A percentile compares a stretch with the other conserved stretches of the same genome.
Conservation (phyloP, 768 basidiomycete species). For the Sarcodon aspratus region DNA sequence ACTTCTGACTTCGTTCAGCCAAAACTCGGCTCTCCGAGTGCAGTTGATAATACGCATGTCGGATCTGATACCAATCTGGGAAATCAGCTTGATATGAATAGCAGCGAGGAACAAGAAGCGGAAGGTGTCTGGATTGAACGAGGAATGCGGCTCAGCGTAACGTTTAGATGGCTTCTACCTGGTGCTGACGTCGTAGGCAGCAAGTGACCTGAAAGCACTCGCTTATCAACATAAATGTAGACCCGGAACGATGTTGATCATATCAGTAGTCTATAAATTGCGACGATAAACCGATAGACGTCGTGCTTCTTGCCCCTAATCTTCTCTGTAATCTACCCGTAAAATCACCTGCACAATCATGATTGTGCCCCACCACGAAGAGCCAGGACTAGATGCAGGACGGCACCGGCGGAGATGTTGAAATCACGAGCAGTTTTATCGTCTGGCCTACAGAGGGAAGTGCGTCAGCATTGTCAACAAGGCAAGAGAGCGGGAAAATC, state of each 20-base stretch:
- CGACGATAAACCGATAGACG: no score
- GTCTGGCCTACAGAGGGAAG: conserved; percentile 49
- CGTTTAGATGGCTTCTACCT: conserved; percentile 76
- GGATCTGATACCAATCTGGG: neutral
- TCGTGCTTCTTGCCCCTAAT: no score
- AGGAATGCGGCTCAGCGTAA: conserved; percentile 62
- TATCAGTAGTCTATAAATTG: neutral
- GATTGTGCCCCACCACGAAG: conserved; percentile 64
- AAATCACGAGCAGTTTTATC: conserved; percentile 84
- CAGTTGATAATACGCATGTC: neutral
- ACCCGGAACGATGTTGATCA: neutral
- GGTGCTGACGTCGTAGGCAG: conserved; percentile 68
- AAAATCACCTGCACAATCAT: neutral
- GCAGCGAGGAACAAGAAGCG: neutral
- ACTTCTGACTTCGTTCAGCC: conserved; percentile 46
- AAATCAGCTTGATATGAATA: neutral
- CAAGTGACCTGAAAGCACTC: neutral
- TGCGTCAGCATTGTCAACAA: neutral
- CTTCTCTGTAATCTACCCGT: neutral
- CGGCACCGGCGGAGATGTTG: conserved; percentile 75
- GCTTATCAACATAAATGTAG: neutral
- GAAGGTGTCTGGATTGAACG: conserved; percentile 33
- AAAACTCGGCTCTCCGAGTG: conserved; percentile 8
- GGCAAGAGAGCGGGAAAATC: no score
- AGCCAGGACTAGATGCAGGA: conserved; percentile 90